Percentiles rank a stretch among this genome's conserved stretches.
These are phyloP conservation scores for Boechera retrofracta DNA, from an alignment of 345 rosid genomes.

Conservation along the genomic window DNA sequence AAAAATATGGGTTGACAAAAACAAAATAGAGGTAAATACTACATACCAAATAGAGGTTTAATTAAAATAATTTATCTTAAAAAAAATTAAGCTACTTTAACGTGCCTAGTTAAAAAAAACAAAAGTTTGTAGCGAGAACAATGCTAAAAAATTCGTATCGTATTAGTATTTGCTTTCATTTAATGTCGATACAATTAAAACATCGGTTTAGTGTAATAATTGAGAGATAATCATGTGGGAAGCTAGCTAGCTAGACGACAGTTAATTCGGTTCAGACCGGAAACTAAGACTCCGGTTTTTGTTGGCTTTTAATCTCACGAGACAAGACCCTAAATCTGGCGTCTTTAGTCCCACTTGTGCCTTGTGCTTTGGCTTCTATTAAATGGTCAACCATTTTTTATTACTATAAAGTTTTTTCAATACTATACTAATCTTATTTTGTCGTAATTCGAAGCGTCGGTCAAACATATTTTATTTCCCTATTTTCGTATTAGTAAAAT, in stretches of 20 bases:
- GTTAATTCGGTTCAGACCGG: conserved; percentile 45
- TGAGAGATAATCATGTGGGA: conserved; percentile 20
- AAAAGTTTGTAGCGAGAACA: conserved; percentile 24
- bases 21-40: not conserved
- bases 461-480: conserved; percentile 42
- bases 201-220: conserved; percentile 23
- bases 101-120: conserved; percentile 5
- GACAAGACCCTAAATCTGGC: conserved; percentile 44
- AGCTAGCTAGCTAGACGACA: conserved; percentile 30
- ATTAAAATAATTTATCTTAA: not conserved
- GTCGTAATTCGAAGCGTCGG: conserved; percentile 36
- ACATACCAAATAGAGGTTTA: not conserved
- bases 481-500: conserved; percentile 20
- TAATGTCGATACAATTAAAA: conserved; percentile 31
- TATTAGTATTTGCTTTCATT: conserved; percentile 19
- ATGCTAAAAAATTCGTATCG: conserved; percentile 13
- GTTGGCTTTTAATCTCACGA: conserved; percentile 33
- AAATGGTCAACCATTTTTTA: conserved; percentile 46
- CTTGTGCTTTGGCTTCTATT: conserved; percentile 15
- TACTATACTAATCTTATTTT: not conserved
- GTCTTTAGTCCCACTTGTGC: conserved; percentile 34
- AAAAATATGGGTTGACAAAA: not conserved
- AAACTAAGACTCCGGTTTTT: conserved; percentile 33
- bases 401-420: not conserved
- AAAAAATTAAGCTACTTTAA: conserved; percentile 5